A percentile compares a stretch with the other conserved stretches of the same genome.
Evolutionary conservation across 179 eudicot genomes (phyloP).

Genomic region (Patellifolia procumbens): DNA sequence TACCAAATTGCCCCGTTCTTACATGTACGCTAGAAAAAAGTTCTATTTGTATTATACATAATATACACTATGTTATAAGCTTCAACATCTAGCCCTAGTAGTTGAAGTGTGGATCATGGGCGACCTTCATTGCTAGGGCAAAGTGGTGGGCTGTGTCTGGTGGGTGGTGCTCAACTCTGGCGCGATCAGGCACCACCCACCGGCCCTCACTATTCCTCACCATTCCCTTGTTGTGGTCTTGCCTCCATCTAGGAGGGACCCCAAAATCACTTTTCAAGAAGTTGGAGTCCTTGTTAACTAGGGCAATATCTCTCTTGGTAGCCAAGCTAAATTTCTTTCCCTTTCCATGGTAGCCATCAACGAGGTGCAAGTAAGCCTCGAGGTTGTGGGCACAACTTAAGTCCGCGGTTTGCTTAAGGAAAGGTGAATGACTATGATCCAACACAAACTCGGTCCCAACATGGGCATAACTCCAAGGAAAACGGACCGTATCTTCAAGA

Average conservation of each 20-base stretch:
- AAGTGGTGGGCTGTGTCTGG: constrained; percentile 55
- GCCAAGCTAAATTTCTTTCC: constrained; percentile 31
- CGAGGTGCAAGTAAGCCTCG: constrained; percentile 60
- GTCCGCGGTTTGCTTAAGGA: constrained; percentile 42
- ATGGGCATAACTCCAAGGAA: constrained; percentile 89
- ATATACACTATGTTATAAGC: background rate
- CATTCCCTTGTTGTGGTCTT: constrained; percentile 71
- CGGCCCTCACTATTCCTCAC: constrained; percentile 52
- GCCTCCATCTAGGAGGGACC: constrained; percentile 78
- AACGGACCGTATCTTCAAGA: constrained; percentile 52
- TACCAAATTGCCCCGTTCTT: no score
- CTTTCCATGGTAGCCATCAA: constrained; percentile 60
- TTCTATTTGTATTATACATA: no score
- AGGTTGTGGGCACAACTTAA: constrained; percentile 60
- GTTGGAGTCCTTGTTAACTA: constrained; percentile 65
- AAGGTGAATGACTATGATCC: constrained; percentile 61
- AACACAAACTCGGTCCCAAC: constrained; percentile 63
- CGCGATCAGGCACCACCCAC: constrained; percentile 63
- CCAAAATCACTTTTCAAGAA: constrained; percentile 51
- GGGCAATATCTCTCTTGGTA: constrained; percentile 55
- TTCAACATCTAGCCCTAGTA: background rate
- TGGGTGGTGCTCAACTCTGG: constrained; percentile 54
- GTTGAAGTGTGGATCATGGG: constrained; percentile 30
- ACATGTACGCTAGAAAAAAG: no score
- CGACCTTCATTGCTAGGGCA: constrained; percentile 37